These are phyloP conservation scores for Microthyrium microscopicum DNA, from an alignment of 2,329 filamentous ascomycete species.

Conservation along the genomic window DNA sequence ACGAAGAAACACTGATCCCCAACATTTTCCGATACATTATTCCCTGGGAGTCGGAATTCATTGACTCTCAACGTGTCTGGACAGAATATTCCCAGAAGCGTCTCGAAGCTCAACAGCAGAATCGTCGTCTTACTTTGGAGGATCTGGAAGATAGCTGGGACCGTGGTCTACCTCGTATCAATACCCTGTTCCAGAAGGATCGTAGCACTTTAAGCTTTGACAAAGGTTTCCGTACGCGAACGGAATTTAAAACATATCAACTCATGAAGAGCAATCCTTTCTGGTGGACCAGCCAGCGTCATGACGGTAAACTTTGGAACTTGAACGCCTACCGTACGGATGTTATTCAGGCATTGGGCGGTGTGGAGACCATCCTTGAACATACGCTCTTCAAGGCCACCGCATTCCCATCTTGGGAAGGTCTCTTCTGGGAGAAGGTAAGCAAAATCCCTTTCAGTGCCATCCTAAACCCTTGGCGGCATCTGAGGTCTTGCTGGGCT, in stretches of 20 bases:
- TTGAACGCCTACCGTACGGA: slow-evolving; percentile 90
- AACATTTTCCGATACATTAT: slow-evolving; percentile 99
- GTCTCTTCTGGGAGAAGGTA: slow-evolving; percentile 82
- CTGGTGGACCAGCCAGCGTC: slow-evolving; percentile 97
- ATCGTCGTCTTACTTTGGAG: slow-evolving; percentile 81
- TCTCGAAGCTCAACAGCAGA: slow-evolving; percentile 91
- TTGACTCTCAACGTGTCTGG: slow-evolving; percentile 97
- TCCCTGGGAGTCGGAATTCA: slow-evolving; percentile 97
- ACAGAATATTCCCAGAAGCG: slow-evolving; percentile 98
- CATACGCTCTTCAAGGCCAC: slow-evolving; percentile 95
- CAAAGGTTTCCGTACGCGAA: slow-evolving; percentile 88
- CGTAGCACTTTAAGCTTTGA: slow-evolving; percentile 93
- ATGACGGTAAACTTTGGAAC: slow-evolving; percentile 96
- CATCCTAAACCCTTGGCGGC: no score
- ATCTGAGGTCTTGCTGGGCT: no score
- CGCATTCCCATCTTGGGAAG: slow-evolving; percentile 93
- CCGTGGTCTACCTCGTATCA: slow-evolving; percentile 90
- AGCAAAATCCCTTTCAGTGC: no score
- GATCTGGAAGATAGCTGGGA: slow-evolving; percentile 98
- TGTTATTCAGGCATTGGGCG: slow-evolving; percentile 87
- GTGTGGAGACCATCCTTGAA: slow-evolving; percentile 95
- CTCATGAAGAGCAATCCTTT: slow-evolving; percentile 99
- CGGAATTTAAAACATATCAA: slow-evolving; percentile 97
- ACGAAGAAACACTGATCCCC: slow-evolving; percentile 92
- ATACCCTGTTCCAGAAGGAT: slow-evolving; percentile 97